Conservation (phyloP, 805 yeast genomes). For the Yamadazyma sp. region DNA sequence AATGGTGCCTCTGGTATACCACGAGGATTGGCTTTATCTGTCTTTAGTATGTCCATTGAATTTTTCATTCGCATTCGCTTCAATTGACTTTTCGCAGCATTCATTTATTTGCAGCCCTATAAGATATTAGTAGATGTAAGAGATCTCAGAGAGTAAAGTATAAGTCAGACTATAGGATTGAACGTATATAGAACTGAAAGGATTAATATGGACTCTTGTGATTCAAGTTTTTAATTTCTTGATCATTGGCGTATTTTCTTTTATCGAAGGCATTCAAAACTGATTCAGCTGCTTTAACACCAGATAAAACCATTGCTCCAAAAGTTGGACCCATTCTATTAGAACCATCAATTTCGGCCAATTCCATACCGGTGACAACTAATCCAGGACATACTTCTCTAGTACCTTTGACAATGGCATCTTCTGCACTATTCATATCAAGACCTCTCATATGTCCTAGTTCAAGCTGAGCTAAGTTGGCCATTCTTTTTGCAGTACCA, state of each 20-base stretch:
- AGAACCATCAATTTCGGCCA: conserved; percentile 71
- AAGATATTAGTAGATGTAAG: too few species aligned
- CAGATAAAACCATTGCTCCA: conserved; percentile 77
- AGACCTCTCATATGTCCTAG: conserved; percentile 74
- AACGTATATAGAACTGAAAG: too few species aligned
- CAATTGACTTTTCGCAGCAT: too few species aligned
- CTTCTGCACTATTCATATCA: conserved; percentile 78
- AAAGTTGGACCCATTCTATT: conserved; percentile 86
- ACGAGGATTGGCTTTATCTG: conserved; percentile 66
- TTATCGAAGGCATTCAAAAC: conserved; percentile 34
- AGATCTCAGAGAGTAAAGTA: too few species aligned
- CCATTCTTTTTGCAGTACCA: conserved; percentile 65
- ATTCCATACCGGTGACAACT: conserved; percentile 75
- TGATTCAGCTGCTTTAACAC: conserved; percentile 73
- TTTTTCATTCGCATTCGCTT: too few species aligned
- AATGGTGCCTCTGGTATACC: conserved; percentile 98
- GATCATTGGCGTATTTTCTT: conserved; percentile 11
- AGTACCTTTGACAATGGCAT: conserved; percentile 66
- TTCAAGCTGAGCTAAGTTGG: conserved; percentile 25
- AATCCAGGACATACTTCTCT: conserved; percentile 64
- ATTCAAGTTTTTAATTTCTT: conserved; percentile 9
- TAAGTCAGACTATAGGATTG: too few species aligned
- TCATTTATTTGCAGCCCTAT: too few species aligned
- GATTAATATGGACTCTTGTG: conserved; percentile 6
- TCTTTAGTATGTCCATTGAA: conserved; percentile 15